A percentile compares a stretch with the other conserved stretches of the same genome.
Evolutionary conservation across 495 filamentous ascomycete species (phyloP).

Genomic region (Halenospora varia): DNA sequence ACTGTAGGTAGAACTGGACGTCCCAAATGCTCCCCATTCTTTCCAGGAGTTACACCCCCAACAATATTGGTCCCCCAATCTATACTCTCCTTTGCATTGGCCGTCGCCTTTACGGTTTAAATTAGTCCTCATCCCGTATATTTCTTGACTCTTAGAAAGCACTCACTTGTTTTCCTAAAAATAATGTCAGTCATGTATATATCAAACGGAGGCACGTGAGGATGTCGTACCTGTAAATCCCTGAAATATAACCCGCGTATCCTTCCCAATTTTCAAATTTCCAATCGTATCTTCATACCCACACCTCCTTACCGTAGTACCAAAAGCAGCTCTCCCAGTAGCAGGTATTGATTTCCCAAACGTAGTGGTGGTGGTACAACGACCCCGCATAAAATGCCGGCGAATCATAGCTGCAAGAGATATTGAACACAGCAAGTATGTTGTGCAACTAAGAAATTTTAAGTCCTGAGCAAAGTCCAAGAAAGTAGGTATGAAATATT

Average conservation of each 20-base stretch:
- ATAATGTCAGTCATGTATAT: neutral
- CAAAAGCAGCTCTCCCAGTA: slow-evolving; percentile 6
- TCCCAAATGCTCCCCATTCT: slow-evolving; percentile 73
- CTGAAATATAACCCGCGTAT: slow-evolving; percentile 83
- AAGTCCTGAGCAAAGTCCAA: too few relatives aligned
- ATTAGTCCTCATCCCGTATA: neutral
- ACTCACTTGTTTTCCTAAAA: slow-evolving; percentile 36
- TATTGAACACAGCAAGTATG: neutral
- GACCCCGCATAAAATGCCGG: neutral
- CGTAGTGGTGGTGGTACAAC: too few relatives aligned
- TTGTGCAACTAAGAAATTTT: neutral
- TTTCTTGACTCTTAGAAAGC: neutral
- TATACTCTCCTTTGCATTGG: slow-evolving; percentile 77
- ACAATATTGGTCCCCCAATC: slow-evolving; percentile 87
- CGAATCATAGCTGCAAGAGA: neutral
- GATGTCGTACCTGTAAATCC: slow-evolving; percentile 68
- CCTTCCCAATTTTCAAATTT: slow-evolving; percentile 71
- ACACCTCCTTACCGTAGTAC: slow-evolving; percentile 5
- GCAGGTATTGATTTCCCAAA: too few relatives aligned
- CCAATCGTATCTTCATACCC: slow-evolving; percentile 60
- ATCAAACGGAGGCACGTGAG: neutral
- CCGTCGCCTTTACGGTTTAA: slow-evolving; percentile 55
- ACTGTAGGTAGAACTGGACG: slow-evolving; percentile 76
- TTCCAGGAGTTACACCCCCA: slow-evolving; percentile 77
- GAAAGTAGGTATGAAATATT: too few relatives aligned